Evolutionary conservation across 495 filamentous ascomycete species (phyloP), one percentile per base, ranked within the genome.

Genomic region (Amorphotheca resinae): DNA sequence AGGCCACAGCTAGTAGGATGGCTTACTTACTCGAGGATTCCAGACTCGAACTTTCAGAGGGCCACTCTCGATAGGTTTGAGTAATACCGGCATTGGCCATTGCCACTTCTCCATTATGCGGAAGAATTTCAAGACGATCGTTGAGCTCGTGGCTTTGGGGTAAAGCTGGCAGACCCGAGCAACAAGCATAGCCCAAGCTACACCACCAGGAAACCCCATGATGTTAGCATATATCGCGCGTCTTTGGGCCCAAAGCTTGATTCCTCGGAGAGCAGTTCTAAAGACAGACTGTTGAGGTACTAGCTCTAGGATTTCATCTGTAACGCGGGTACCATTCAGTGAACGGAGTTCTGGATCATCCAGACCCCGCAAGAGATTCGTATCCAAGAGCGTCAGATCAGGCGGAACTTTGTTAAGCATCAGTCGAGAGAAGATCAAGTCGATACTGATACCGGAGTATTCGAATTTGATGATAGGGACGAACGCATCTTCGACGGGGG

Each of bases 161-260:
- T 95, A 98, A n/a, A 96, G 69, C 59, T 98, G 91, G 57, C 91
- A 98, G 34, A 96, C 84, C 45, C 91, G 70, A 17, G 91, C 91
- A 15, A 96, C 87, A 52, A 96, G 67, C 80, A 98, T 94, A 22
- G 89, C 91, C 85, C 88, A 98, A 15, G 91, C 91, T 37, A 98
- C 87, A 63, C 91, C 91, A 45, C 91, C 91, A 8, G 91, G 93
- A 50, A 87, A 98, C 12, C 91, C 91, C 44, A 94, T 85, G 46
- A 98, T 83, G 53, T 95, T 94, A 39, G 86, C 82, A 58, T 95
- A 95, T 14, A 96, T 84, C 9, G 84, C 91, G 42, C 87, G 81
- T 11, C 87, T 75, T 59, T 94, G 84, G 21, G 89, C 87, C 91
- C 91, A 98, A 4, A 96, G 69, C 59, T 98, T 98, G 59, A 98